These are phyloP conservation scores for Cutaneotrichosporon spelunceum DNA, from an alignment of 1,284 basidiomycete genomes.

Conservation along the genomic window DNA sequence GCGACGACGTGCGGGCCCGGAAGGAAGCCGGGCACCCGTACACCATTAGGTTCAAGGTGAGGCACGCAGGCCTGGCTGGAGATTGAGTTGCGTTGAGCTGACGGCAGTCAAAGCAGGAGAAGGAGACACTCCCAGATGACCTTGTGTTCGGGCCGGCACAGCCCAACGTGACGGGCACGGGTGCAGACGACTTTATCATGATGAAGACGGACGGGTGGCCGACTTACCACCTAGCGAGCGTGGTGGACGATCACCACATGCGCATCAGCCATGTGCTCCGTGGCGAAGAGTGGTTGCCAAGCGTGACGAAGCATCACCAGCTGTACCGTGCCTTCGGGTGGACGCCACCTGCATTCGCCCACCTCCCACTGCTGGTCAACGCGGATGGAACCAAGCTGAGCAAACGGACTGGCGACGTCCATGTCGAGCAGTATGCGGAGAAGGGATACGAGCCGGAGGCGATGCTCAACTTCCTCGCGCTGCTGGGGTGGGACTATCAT, in stretches of 20 bases:
- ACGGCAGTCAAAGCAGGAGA: slow-evolving; percentile 24
- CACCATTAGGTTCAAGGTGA: slow-evolving; percentile 81
- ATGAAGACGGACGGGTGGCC: slow-evolving; percentile 90
- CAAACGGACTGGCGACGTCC: slow-evolving; percentile 86
- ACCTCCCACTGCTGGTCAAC: slow-evolving; percentile 87
- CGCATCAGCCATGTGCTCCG: slow-evolving; percentile 90
- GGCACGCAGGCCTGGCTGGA: slow-evolving; percentile 38
- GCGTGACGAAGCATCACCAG: slow-evolving; percentile 86
- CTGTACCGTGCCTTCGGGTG: slow-evolving; percentile 77
- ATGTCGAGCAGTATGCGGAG: slow-evolving; percentile 79
- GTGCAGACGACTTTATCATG: slow-evolving; percentile 78
- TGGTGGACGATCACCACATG: slow-evolving; percentile 96
- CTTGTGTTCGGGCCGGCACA: slow-evolving; percentile 38
- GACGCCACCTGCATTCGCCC: slow-evolving; percentile 75
- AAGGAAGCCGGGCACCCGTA: slow-evolving; percentile 71
- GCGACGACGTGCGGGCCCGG: slow-evolving; percentile 74
- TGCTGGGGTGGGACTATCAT: slow-evolving; percentile 83
- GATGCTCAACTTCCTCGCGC: slow-evolving; percentile 85
- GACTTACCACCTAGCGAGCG: slow-evolving; percentile 93
- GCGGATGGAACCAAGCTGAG: slow-evolving; percentile 90
- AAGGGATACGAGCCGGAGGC: slow-evolving; percentile 86
- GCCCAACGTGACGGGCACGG: slow-evolving; percentile 24
- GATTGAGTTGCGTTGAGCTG: no score
- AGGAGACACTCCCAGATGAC: slow-evolving; percentile 27
- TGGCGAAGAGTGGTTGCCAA: slow-evolving; percentile 95